Base-by-base conservation (phyloP, 1,284 basidiomycete species). In the Microbotryomycetes sp. region DNA sequence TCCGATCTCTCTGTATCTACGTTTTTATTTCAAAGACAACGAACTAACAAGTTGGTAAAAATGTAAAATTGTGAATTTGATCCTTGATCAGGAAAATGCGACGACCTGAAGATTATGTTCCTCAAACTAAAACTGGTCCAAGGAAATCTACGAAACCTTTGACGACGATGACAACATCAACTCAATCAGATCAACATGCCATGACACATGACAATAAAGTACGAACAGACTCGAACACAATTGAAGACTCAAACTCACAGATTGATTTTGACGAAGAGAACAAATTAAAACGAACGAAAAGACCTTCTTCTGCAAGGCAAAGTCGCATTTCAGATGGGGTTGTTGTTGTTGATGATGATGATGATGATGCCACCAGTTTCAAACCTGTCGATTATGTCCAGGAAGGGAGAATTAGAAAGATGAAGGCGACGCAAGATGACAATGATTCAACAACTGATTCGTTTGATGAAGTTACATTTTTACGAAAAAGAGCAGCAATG, bases 71-170 rank as follows among this genome's bases (percentile, higher is more conserved):
- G 15, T 22, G n/a, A 5, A 23, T 47, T 2, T 16, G 2, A 19
- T 4, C 25, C 19, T 3, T 5, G 16, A 4, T 3, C 53, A 69
- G 71, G 15, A 72, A 72, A 53, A 72, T 72, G 71, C 67, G 71
- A 1, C 64, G 68, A 28, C 70, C 70, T 0, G 69, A 56, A 47
- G 71, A 65, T 46, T 72, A 72, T 52, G 65, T 69, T 1, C 65
- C 71, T 22, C 63, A 60, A 26, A 72, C 64, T 47, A 59, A 62
- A n/a, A 14, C 26, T 36, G 26, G 29, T 28, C 23, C 19, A 16
- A 3, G 42, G 36, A 42, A 42, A 19, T 26, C 42, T 14, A 16
- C 28, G 25, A 50, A 55, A 32, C 32, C 52, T 2, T 3, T 46
- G 5, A 1, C 22, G 5, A 15, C 48, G 22, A 4, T 36, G 36